Evolutionary conservation across 176 grass and related monocot species (phyloP).

Genomic region (Bromus sterilis): DNA sequence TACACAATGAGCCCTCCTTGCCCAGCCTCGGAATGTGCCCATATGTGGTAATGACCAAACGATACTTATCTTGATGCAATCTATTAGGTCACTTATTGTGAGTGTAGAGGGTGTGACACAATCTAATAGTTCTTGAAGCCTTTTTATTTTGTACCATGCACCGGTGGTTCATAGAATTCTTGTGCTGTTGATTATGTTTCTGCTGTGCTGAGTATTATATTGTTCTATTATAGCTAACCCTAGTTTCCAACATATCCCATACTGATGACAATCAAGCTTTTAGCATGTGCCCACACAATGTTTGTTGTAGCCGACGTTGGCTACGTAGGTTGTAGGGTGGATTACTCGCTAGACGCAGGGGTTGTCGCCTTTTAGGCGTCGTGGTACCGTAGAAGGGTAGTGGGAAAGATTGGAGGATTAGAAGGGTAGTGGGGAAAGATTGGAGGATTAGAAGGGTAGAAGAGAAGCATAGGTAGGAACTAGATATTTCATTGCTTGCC

Average conservation of each 20-base stretch:
- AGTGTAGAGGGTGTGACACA: neutral
- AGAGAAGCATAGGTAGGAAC: too few species aligned
- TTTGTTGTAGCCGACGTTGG: too few species aligned
- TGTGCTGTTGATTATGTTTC: neutral
- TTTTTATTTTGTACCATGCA: neutral
- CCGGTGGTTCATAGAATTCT: neutral
- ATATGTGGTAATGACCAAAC: conserved; percentile 88
- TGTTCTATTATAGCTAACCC: neutral
- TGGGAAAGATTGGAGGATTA: too few species aligned
- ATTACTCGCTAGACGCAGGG: too few species aligned
- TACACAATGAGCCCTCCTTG: conserved; percentile 90
- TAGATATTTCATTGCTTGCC: too few species aligned
- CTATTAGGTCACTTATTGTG: conserved; percentile 4
- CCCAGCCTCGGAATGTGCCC: conserved; percentile 79
- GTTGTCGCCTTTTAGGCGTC: too few species aligned
- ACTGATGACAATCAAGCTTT: neutral
- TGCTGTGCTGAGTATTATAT: neutral
- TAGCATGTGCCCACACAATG: too few species aligned
- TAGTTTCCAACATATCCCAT: neutral
- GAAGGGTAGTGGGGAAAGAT: too few species aligned
- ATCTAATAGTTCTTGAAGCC: neutral
- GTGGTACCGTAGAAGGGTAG: too few species aligned
- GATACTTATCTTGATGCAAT: conserved; percentile 7
- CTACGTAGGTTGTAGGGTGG: too few species aligned
- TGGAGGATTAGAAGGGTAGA: too few species aligned